A percentile compares a stretch with the other conserved stretches of the same genome.
Conservation (phyloP, 2,329 filamentous ascomycete species). For the Colletotrichum orchidophilum region DNA sequence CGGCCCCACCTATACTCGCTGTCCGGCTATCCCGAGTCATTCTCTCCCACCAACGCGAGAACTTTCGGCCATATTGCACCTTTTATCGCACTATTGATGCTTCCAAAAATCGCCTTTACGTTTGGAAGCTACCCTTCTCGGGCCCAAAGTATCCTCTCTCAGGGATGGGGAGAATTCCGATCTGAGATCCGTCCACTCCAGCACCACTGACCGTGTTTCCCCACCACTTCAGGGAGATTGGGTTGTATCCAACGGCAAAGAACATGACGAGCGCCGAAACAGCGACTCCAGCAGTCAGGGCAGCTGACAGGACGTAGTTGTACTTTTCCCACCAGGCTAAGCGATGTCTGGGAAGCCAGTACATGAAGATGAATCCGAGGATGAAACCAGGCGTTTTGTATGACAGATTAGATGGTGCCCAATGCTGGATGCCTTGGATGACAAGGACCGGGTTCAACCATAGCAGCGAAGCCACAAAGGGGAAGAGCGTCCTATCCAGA, state of each 20-base stretch:
- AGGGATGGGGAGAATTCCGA: constrained; percentile 37
- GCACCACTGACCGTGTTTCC: constrained; percentile 45
- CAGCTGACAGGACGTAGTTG: constrained; percentile 55
- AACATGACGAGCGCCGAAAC: constrained; percentile 53
- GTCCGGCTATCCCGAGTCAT: neutral
- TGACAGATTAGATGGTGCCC: constrained; percentile 52
- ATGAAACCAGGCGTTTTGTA: constrained; percentile 55
- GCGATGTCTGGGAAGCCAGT: constrained; percentile 48
- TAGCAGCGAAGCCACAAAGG: constrained; percentile 47
- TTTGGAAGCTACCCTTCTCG: constrained; percentile 37
- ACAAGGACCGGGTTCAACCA: constrained; percentile 53
- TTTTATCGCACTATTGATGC: too few relatives aligned
- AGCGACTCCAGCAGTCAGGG: constrained; percentile 53
- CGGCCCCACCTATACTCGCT: neutral
- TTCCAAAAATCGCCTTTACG: neutral
- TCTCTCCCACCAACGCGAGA: neutral
- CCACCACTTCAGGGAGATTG: constrained; percentile 52
- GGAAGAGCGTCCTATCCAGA: constrained; percentile 49
- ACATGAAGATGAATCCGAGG: constrained; percentile 54
- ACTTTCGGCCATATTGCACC: too few relatives aligned
- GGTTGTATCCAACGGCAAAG: constrained; percentile 52
- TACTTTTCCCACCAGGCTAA: constrained; percentile 58
- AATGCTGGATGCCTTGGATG: constrained; percentile 53
- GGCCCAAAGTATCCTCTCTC: constrained; percentile 41
- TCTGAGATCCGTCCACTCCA: constrained; percentile 37